Evolutionary conservation across 306 rosid species (phyloP).

Genomic region (Cyclanthera cordifolia): DNA sequence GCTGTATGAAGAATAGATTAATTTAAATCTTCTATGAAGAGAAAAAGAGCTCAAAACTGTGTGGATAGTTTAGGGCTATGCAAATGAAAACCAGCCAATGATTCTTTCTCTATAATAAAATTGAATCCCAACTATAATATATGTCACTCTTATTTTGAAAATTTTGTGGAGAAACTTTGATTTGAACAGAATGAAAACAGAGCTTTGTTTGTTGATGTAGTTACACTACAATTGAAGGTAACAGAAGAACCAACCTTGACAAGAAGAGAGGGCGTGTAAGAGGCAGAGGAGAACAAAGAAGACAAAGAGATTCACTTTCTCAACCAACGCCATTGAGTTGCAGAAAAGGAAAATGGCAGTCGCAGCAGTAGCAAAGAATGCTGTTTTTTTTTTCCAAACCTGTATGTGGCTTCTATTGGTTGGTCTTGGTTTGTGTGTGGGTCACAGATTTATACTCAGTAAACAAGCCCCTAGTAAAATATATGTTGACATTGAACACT

Average conservation of each 20-base stretch:
- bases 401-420: constrained; percentile 66
- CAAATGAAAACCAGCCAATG: neutral
- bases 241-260: constrained; percentile 13
- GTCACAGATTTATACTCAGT: constrained; percentile 22
- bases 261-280: constrained; percentile 4
- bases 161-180: neutral
- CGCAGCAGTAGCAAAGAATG: constrained; percentile 27
- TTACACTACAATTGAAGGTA: neutral
- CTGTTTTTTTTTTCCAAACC: constrained; percentile 23
- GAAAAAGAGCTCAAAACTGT: neutral
- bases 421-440: constrained; percentile 68
- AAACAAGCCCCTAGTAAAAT: constrained; percentile 4
- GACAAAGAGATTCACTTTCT: constrained; percentile 34
- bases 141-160: neutral
- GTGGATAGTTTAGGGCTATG: neutral
- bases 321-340: constrained; percentile 49
- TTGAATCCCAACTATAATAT: neutral
- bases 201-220: neutral
- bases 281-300: constrained; percentile 13
- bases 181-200: neutral
- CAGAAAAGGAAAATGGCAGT: constrained; percentile 30
- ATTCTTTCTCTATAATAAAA: neutral
- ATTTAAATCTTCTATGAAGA: neutral
- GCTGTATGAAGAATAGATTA: neutral
- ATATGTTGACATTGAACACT: neutral